Percentiles rank a stretch among this genome's conserved stretches.
Conservation (phyloP, 139 green algal species). For the Picochlorum sp. region DNA sequence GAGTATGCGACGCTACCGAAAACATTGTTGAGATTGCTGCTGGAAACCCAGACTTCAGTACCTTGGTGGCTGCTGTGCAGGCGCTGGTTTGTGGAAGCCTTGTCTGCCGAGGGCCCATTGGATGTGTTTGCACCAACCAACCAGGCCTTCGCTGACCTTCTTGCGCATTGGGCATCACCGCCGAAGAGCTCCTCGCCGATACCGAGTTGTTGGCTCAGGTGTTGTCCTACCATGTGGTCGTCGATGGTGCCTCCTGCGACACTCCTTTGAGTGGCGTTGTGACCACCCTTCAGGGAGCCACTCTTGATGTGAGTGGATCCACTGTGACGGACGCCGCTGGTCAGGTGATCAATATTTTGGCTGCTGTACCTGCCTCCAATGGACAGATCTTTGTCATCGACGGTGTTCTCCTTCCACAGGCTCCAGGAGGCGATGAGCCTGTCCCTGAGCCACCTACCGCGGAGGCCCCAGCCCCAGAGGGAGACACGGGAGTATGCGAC, state of each 20-base stretch:
- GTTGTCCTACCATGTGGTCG: slow-evolving; percentile 39
- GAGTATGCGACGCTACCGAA: neutral
- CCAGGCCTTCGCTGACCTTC: slow-evolving; percentile 26
- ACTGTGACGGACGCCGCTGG: neutral
- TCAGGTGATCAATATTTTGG: slow-evolving; percentile 8
- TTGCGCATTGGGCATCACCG: slow-evolving; percentile 26
- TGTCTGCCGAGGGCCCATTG: slow-evolving; percentile 17
- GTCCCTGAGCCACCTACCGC: neutral
- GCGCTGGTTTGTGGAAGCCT: slow-evolving; percentile 14
- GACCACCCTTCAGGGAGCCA: slow-evolving; percentile 1
- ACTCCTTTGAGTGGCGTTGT: slow-evolving; percentile 10
- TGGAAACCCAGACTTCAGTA: slow-evolving; percentile 11
- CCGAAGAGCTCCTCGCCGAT: slow-evolving; percentile 19
- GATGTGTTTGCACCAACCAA: slow-evolving; percentile 48
- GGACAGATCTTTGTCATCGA: slow-evolving; percentile 22
- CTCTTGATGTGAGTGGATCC: neutral
- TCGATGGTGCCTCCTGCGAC: slow-evolving; percentile 13
- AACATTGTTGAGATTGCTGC: slow-evolving; percentile 15
- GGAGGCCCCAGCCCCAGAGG: too few species aligned
- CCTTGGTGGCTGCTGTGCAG: slow-evolving; percentile 6
- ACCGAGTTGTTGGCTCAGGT: slow-evolving; percentile 4
- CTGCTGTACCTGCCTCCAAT: slow-evolving; percentile 14
- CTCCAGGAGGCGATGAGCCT: neutral
- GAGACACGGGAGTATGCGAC: neutral
- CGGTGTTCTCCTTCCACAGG: slow-evolving; percentile 6